Percentiles rank a stretch among this genome's conserved stretches.
These are phyloP conservation scores for Ophiostoma piceae DNA, from an alignment of 2,329 filamentous ascomycete species.

Conservation along the genomic window DNA sequence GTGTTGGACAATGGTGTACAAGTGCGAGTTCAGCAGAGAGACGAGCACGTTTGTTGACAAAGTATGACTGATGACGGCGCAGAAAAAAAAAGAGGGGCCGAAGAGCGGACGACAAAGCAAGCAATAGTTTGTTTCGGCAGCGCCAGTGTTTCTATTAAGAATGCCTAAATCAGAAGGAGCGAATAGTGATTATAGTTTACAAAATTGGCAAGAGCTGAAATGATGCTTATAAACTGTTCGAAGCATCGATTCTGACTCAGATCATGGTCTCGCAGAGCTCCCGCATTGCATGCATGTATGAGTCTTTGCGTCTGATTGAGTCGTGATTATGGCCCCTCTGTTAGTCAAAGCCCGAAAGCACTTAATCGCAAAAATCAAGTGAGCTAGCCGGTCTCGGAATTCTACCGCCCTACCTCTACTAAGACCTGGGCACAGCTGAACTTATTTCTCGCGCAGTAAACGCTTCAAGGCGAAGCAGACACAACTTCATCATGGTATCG, in stretches of 20 bases:
- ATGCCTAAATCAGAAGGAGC: not conserved
- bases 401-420: not conserved
- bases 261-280: not conserved
- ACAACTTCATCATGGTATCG: not conserved
- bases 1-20: not conserved
- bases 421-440: not conserved
- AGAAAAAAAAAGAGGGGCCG: slow-evolving; percentile 16
- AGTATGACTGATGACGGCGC: slow-evolving; percentile 10
- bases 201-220: not conserved
- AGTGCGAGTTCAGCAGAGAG: not conserved
- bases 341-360: slow-evolving; percentile 15
- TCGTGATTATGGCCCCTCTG: slow-evolving; percentile 16
- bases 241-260: not conserved
- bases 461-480: not conserved
- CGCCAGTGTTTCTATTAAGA: not conserved
- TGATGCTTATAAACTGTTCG: not conserved
- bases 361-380: not conserved
- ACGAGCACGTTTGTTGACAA: not conserved
- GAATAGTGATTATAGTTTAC: not conserved
- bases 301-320: not conserved
- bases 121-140: not conserved
- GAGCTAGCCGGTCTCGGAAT: slow-evolving; percentile 22
- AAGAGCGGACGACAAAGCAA: slow-evolving; percentile 8
- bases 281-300: not conserved
- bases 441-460: not conserved